Base-by-base conservation (phyloP, 805 yeast genomes). In the Wickerhamomyces sydowiorum region DNA sequence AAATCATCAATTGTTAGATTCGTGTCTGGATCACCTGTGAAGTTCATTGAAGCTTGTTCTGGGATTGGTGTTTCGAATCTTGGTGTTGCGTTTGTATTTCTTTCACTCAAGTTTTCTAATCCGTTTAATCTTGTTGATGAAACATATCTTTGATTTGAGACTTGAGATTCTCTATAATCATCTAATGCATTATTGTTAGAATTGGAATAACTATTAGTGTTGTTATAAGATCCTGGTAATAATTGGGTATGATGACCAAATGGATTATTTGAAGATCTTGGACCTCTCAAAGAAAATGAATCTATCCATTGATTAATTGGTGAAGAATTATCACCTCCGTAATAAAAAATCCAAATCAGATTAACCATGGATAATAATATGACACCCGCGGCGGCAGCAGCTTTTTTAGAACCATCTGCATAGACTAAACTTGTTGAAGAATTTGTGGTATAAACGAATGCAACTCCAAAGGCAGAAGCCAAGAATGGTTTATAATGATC, bases 371-470 rank as follows among this genome's bases (percentile, higher is more conserved):
- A 80, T 36, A 88, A 66, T 38, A 91, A 67, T 43, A 91, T 86
- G 50, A 86, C 83, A 7, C 99, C 98, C 0, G 98, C 96, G 3
- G 95, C 86, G 7, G 95, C 90, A 21, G 96, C 95, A 39, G 86
- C 85, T 46, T 76, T 71, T 14, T 82, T 76, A 0, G 93, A 70
- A 17, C 76, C 73, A 20, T 67, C 63, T 21, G 78, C 64, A 67
- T 91, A 93, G 24, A 93, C 85, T 51, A 90, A 71, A 51, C 75
- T 76, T 52, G 88, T 90, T 17, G 90, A 78, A 39, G 90, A 77
- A 67, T 89, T 90, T 19, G 96, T 80, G 35, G 86, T 79, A 66
- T 90, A 93, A 15, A 90, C 71, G 45, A 87, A 82, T 1, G 96
- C 93, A 20, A 88, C 70, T 2, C 87, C 75, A 35, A 62, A 53